phyloP scores from a whole-genome alignment of 371 early-diverging fungal species.

The Zychaea mexicana region DNA sequence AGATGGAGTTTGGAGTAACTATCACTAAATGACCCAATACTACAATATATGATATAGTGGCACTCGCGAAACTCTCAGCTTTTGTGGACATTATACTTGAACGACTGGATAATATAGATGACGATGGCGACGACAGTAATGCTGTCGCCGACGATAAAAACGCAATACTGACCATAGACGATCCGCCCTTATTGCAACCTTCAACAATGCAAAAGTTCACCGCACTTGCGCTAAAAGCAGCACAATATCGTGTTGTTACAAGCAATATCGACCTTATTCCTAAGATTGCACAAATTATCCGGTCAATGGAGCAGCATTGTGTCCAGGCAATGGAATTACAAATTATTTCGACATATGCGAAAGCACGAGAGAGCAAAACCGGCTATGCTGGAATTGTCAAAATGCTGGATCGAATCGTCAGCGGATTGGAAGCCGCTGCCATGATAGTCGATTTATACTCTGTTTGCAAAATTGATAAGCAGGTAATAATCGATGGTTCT shows the following conservation, averaged over 20 bases:
- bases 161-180: background rate
- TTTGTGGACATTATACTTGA: constrained; percentile 7
- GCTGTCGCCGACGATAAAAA: background rate
- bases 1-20: background rate
- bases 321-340: background rate
- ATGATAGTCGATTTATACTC: constrained; percentile 31
- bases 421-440: constrained; percentile 28
- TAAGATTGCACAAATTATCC: background rate
- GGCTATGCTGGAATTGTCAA: background rate
- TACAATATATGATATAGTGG: background rate
- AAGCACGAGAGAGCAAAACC: background rate
- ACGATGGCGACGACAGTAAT: background rate
- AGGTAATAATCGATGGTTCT: constrained; percentile 8
- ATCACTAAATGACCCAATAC: too few species aligned
- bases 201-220: constrained; percentile 5
- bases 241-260: background rate
- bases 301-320: background rate
- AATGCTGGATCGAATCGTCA: constrained; percentile 6
- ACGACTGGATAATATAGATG: constrained; percentile 3
- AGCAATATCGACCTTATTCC: background rate
- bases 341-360: constrained; percentile 1
- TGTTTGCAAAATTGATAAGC: constrained; percentile 29
- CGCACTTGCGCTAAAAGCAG: background rate
- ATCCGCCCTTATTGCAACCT: background rate
- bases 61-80: background rate